Base-by-base conservation (phyloP, 768 basidiomycete species). In the Dendrothele bispora region DNA sequence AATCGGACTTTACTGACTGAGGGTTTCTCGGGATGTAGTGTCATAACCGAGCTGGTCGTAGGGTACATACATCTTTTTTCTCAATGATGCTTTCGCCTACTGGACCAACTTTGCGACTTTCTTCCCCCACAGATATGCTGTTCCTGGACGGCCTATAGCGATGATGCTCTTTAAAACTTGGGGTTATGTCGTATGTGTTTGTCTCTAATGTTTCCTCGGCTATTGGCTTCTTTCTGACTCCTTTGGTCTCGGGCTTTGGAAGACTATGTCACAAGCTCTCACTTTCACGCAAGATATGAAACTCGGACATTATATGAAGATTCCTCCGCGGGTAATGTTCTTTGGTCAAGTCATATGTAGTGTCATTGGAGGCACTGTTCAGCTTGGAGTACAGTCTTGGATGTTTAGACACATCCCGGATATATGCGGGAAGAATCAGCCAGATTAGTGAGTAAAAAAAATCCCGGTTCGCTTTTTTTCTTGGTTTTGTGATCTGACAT, bases 231-330 rank as follows among this genome's bases (percentile, higher is more conserved):
- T 32, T n/a, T n/a, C 10, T 32, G 30, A 32, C 30, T 32, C 30
- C 10, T 32, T 10, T 24, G 18, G 22, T 48, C 21, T 20, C 39
- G 6, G 8, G 14, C 18, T 17, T 21, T 30, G 22, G 5, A 18
- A 52, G 45, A 45, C 36, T 18, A 45, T 45, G 43, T 56, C 55
- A 43, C 62, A 67, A 69, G 85, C 82, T 2, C 74, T 87, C 64
- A 77, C 78, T 50, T 87, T 88, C 60, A 78, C 84, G 14, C 76
- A 78, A 40, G 87, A 88, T 61, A 83, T 88, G 62, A 89, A 88
- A 64, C 75, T 88, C 17, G 86, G 87, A 37, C 84, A 88, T 66
- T 86, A 73, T 70, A 84, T 83, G 76, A 78, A 83, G 69, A 72
- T 87, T 26, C 81, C 84, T 6, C 82, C 81, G 22, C 71, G 83